phyloP scores from a whole-genome alignment of 306 rosid species.

The Geum urbanum region DNA sequence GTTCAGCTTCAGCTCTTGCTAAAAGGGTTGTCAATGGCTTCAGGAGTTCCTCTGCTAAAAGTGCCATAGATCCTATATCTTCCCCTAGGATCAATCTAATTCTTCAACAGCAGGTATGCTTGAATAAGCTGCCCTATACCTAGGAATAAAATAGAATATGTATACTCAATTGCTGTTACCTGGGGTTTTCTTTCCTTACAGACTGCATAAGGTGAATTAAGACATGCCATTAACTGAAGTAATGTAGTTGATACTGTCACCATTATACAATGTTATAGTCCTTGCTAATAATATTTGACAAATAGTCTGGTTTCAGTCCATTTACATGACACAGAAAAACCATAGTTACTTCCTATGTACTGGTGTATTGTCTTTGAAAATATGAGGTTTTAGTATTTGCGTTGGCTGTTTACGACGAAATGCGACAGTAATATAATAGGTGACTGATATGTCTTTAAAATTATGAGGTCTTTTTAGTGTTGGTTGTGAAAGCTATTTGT shows the following conservation, averaged over 20 bases:
- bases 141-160: background rate
- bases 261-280: background rate
- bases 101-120: slow-evolving; percentile 83
- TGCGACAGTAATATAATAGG: background rate
- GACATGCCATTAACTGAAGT: background rate
- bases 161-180: background rate
- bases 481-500: background rate
- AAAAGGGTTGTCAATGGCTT: slow-evolving; percentile 52
- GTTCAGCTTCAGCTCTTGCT: slow-evolving; percentile 63
- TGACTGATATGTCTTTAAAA: background rate
- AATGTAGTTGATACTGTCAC: background rate
- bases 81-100: slow-evolving; percentile 71
- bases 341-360: too few species aligned
- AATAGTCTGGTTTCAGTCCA: background rate
- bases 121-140: background rate
- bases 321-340: too few species aligned
- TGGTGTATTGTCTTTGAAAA: too few species aligned
- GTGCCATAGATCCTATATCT: slow-evolving; percentile 39
- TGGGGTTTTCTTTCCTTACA: background rate
- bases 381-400: too few species aligned
- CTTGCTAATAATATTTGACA: too few species aligned
- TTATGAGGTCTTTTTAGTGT: background rate
- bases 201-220: background rate
- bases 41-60: slow-evolving; percentile 36
- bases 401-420: background rate